Evolutionary conservation across 164 flowering plant species (phyloP).

Genomic region (Hamamelis virginiana): DNA sequence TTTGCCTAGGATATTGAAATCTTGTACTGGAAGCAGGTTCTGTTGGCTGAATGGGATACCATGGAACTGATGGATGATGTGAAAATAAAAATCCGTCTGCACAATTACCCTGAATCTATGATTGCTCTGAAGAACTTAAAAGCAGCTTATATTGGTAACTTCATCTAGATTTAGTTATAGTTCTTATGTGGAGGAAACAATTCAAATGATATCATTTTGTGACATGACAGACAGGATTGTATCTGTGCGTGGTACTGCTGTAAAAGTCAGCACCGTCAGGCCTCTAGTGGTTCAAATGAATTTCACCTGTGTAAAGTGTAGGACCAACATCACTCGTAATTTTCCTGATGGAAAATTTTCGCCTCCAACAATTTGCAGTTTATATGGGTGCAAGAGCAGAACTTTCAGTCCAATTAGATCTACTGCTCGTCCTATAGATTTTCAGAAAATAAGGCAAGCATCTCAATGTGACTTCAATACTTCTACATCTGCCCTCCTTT

Average conservation of each 20-base stretch:
- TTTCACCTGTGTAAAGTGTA: constrained; percentile 77
- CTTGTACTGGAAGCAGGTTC: constrained; percentile 36
- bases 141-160: constrained; percentile 91
- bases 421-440: constrained; percentile 75
- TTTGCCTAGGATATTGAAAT: not conserved
- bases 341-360: constrained; percentile 96
- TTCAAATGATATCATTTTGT: constrained; percentile 12
- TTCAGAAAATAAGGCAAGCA: constrained; percentile 89
- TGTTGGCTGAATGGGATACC: constrained; percentile 30
- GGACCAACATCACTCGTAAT: constrained; percentile 43
- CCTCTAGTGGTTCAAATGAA: constrained; percentile 80
- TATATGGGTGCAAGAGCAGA: constrained; percentile 80
- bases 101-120: constrained; percentile 73
- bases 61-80: constrained; percentile 27
- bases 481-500: constrained; percentile 3
- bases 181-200: not conserved
- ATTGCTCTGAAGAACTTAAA: constrained; percentile 86
- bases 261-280: constrained; percentile 87
- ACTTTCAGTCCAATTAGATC: constrained; percentile 72
- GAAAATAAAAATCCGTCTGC: constrained; percentile 72
- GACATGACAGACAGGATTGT: constrained; percentile 73
- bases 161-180: not conserved
- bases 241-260: constrained; percentile 85
- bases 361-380: constrained; percentile 63
- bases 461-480: not conserved